Conservation (phyloP, 2,329 filamentous ascomycete genomes). For the Coniochaeta ligniaria region DNA sequence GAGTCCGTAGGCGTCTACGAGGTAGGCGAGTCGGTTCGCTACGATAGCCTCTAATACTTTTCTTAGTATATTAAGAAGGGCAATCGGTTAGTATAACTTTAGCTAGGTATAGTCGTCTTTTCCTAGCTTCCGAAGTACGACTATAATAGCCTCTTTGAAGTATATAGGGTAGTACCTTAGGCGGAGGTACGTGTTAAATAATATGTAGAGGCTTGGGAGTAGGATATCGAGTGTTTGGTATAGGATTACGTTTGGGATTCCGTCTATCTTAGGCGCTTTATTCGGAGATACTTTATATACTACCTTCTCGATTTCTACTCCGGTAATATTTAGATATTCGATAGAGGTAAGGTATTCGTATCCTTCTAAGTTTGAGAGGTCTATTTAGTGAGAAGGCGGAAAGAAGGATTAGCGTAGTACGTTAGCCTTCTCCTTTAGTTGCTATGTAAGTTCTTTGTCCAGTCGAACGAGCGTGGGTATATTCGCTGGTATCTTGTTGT, state of each 20-base stretch:
- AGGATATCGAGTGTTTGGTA: constrained; percentile 10
- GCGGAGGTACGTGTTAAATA: constrained; percentile 11
- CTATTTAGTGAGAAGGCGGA: constrained; percentile 3
- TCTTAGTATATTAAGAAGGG: constrained; percentile 10
- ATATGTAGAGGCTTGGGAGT: constrained; percentile 5
- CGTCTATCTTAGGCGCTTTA: constrained; percentile 11
- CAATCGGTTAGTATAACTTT: constrained; percentile 13
- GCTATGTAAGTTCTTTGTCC: background rate
- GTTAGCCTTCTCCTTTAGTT: constrained; percentile 4
- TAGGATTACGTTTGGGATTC: constrained; percentile 13
- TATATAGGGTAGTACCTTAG: constrained; percentile 10
- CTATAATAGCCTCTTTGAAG: constrained; percentile 9
- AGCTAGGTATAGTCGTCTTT: constrained; percentile 12
- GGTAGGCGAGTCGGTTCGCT: constrained; percentile 8
- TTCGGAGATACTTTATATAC: constrained; percentile 4
- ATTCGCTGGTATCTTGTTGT: constrained; percentile 3
- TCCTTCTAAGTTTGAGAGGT: constrained; percentile 8
- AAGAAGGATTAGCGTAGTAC: constrained; percentile 7
- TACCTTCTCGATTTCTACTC: background rate
- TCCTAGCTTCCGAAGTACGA: constrained; percentile 5
- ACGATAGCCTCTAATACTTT: constrained; percentile 13
- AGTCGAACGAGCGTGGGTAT: background rate
- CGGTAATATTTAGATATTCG: background rate
- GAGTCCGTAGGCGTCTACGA: constrained; percentile 3
- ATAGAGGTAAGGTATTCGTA: constrained; percentile 7